These are phyloP conservation scores for Collybiopsis luxurians DNA, from an alignment of 768 basidiomycete genomes.

Conservation along the genomic window DNA sequence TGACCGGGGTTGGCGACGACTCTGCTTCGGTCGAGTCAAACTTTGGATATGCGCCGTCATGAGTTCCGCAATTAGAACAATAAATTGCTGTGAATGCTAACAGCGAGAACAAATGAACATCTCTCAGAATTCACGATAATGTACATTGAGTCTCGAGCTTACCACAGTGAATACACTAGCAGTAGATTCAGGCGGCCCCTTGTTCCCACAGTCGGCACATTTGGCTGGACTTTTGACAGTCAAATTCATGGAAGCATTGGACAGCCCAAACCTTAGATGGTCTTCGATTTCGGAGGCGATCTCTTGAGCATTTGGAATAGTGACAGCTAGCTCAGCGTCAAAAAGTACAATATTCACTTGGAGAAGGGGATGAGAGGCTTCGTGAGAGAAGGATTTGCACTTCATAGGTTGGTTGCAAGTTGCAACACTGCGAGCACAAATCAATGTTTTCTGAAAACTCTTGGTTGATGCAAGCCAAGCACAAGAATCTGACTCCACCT, in stretches of 20 bases:
- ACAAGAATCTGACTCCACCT: not conserved
- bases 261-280: not conserved
- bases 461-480: not conserved
- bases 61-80: not conserved
- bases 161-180: not conserved
- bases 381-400: not conserved
- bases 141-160: not conserved
- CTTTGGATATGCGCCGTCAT: not conserved
- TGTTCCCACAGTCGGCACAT: not conserved
- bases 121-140: too few relatives aligned
- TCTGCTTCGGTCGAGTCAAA: too few relatives aligned
- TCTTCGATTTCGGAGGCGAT: not conserved
- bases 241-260: not conserved
- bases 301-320: not conserved
- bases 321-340: slow-evolving; percentile 1
- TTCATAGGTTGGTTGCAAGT: not conserved
- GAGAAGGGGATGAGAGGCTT: not conserved
- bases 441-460: slow-evolving; percentile 4
- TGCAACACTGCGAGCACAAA: not conserved
- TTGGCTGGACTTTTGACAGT: too few relatives aligned
- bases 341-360: slow-evolving; percentile 1
- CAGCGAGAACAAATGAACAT: too few relatives aligned
- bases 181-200: not conserved
- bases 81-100: not conserved
- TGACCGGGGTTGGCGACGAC: too few relatives aligned